Conservation (phyloP, 1,139 yeast genomes). For the Geotrichum fermentans region DNA sequence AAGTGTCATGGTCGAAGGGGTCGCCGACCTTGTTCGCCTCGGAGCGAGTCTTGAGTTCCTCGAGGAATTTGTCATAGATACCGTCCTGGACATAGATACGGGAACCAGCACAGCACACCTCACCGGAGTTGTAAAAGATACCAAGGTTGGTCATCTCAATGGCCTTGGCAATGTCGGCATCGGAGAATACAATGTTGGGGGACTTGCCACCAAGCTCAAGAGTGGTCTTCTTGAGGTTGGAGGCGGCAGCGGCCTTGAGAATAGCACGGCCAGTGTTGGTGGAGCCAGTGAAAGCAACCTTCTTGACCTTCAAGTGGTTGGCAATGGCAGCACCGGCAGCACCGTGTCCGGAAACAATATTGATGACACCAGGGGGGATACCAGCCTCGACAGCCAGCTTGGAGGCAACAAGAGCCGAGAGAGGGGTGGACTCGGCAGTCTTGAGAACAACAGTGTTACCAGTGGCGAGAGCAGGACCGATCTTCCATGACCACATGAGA, state of each 20-base stretch:
- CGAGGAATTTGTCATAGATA: conserved; percentile 62
- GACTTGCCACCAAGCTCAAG: conserved; percentile 86
- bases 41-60: conserved; percentile 46
- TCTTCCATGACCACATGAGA: conserved; percentile 77
- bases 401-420: conserved; percentile 64
- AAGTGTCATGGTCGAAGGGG: conserved; percentile 42
- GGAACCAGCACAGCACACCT: conserved; percentile 85
- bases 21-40: conserved; percentile 45
- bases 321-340: conserved; percentile 71
- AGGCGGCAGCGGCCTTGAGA: conserved; percentile 60
- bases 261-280: conserved; percentile 71
- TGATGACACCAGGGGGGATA: conserved; percentile 74
- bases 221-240: conserved; percentile 52
- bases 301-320: conserved; percentile 61
- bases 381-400: conserved; percentile 63
- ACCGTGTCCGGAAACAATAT: conserved; percentile 70
- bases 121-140: conserved; percentile 79
- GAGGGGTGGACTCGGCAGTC: conserved; percentile 78
- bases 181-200: conserved; percentile 72
- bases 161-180: conserved; percentile 62
- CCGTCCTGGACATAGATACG: conserved; percentile 74
- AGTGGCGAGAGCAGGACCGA: conserved; percentile 77
- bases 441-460: conserved; percentile 76
- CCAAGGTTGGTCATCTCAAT: conserved; percentile 57
- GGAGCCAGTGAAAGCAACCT: conserved; percentile 80